phyloP scores from a whole-genome alignment of 2,329 filamentous ascomycete genomes.

The Colletotrichum falcatum region DNA sequence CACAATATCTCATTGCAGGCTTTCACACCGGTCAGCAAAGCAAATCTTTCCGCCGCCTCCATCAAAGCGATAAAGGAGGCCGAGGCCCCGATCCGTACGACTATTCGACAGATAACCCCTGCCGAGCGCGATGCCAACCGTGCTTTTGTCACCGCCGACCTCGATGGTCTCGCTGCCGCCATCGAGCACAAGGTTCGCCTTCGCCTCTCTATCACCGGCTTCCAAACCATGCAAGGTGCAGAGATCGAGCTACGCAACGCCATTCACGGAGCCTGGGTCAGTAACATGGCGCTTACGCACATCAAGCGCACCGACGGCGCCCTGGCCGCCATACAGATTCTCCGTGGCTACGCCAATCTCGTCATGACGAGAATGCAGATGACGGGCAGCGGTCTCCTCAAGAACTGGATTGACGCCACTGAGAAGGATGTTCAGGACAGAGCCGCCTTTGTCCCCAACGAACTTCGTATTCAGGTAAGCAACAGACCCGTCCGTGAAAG shows the following conservation, averaged over 20 bases:
- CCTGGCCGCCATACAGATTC: not conserved
- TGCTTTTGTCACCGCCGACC: not conserved
- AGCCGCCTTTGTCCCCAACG: not conserved
- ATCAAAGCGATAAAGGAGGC: not conserved
- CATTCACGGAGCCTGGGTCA: not conserved
- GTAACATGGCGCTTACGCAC: not conserved
- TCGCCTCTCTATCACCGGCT: not conserved
- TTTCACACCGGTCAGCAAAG: not conserved
- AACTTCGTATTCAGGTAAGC: not conserved
- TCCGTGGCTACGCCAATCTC: conserved; percentile 5
- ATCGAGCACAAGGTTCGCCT: not conserved
- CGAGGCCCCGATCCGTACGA: not conserved
- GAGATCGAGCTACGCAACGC: not conserved
- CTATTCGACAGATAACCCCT: not conserved
- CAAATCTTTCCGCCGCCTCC: not conserved
- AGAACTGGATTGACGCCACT: conserved; percentile 14
- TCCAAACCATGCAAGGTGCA: not conserved
- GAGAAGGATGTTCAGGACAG: not conserved
- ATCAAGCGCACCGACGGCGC: not conserved
- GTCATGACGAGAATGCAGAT: not conserved
- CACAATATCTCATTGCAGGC: not conserved
- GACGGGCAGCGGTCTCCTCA: not conserved
- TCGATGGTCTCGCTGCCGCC: not conserved
- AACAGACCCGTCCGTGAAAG: not conserved
- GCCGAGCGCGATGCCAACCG: conserved; percentile 7